Evolutionary conservation across 225 moss, liverwort and hornwort species (phyloP).

Genomic region (Asterella californica): DNA sequence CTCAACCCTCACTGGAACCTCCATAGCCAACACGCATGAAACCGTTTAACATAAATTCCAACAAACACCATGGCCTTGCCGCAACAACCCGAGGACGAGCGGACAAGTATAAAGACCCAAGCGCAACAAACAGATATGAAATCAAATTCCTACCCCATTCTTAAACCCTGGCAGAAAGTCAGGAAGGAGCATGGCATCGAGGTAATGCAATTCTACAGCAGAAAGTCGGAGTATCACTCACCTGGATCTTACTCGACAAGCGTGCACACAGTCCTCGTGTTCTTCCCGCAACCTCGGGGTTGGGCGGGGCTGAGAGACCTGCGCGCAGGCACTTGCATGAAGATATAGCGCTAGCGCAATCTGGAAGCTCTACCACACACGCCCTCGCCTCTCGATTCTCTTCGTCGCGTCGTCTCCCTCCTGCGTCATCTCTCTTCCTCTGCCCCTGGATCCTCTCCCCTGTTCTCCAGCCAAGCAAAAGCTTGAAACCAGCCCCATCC

Average conservation of each 20-base stretch:
- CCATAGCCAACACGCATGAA: background rate
- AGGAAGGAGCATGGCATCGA: background rate
- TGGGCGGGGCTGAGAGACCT: background rate
- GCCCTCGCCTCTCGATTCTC: background rate
- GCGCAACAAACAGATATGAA: background rate
- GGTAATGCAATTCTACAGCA: background rate
- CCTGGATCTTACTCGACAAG: background rate
- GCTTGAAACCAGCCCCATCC: background rate
- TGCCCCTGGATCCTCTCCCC: background rate
- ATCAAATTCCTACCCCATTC: background rate
- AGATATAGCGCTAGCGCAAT: constrained; percentile 18
- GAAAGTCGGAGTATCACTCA: background rate
- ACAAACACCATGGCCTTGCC: background rate
- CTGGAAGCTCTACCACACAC: constrained; percentile 22
- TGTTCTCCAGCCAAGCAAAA: background rate
- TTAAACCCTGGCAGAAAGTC: constrained; percentile 12
- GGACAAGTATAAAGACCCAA: background rate
- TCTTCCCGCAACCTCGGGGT: constrained; percentile 12
- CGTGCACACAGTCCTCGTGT: background rate
- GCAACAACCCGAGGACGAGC: background rate
- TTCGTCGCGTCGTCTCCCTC: no score
- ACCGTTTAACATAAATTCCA: background rate
- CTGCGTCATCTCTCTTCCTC: background rate
- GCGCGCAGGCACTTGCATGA: constrained; percentile 5
- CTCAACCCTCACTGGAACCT: background rate